Evolutionary conservation across 495 filamentous ascomycete genomes (phyloP).

Genomic region (Parachaetomium inaequale): DNA sequence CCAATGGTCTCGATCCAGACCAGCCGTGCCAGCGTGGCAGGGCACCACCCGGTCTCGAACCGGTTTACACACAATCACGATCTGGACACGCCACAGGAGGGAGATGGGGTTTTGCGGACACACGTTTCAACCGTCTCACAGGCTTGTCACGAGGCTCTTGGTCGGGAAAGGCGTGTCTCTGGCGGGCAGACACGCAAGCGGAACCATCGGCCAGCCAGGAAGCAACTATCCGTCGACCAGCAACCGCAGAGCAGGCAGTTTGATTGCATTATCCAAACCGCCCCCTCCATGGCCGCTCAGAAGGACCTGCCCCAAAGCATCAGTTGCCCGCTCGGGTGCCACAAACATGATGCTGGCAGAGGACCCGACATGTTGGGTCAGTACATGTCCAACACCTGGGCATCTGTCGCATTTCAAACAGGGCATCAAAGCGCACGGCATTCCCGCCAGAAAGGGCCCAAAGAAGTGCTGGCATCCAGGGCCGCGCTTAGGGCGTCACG

Average conservation of each 20-base stretch:
- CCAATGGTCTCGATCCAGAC: conserved; percentile 3
- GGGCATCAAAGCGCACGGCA: too few relatives aligned
- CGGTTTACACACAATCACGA: neutral
- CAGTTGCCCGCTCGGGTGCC: neutral
- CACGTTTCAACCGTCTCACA: neutral
- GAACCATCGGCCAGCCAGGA: neutral
- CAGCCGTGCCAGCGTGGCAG: conserved; percentile 15
- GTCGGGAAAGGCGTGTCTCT: neutral
- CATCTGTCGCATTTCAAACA: too few relatives aligned
- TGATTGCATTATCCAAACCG: too few relatives aligned
- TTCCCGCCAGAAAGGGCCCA: too few relatives aligned
- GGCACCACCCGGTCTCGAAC: neutral
- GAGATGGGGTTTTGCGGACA: neutral
- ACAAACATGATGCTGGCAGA: neutral
- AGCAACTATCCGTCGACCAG: neutral
- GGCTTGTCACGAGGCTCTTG: conserved; percentile 7
- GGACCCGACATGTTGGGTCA: neutral
- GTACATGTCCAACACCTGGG: neutral
- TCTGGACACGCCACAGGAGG: neutral
- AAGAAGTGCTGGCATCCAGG: neutral
- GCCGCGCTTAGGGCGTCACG: neutral
- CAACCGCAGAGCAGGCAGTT: neutral
- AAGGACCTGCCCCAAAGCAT: too few relatives aligned
- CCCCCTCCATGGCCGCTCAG: too few relatives aligned
- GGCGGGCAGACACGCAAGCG: neutral